Evolutionary conservation across 345 rosid species (phyloP).

Genomic region (Angophora floribunda): DNA sequence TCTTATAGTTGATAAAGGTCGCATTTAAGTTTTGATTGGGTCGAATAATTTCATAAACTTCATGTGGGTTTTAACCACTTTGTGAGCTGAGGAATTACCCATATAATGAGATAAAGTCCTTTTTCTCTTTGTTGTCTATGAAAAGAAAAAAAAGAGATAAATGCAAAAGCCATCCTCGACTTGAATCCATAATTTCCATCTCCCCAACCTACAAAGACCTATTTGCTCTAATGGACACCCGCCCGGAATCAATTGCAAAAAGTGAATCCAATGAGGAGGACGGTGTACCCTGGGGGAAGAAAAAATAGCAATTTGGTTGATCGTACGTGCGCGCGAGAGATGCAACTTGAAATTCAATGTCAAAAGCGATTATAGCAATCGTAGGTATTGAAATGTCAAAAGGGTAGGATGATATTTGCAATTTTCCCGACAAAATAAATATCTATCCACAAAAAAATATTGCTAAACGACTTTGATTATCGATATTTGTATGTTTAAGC

Average conservation of each 20-base stretch:
- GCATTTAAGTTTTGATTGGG: not conserved
- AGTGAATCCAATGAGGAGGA: not conserved
- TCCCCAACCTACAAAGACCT: not conserved
- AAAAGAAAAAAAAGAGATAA: not conserved
- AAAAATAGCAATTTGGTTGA: not conserved
- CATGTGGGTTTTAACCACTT: not conserved
- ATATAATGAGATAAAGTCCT: not conserved
- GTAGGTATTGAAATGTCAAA: not conserved
- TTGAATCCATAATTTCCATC: not conserved
- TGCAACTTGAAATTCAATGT: not conserved
- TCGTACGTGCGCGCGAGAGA: not conserved
- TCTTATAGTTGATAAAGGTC: no score
- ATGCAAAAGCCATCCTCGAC: not conserved
- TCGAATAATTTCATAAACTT: not conserved
- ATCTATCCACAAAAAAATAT: not conserved
- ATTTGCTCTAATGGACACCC: not conserved
- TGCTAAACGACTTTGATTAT: rapidly evolving
- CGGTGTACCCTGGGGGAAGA: not conserved
- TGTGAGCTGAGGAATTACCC: not conserved
- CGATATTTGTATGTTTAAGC: not conserved
- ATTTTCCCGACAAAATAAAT: not conserved
- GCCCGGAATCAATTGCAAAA: not conserved
- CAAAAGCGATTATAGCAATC: not conserved
- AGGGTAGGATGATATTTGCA: not conserved
- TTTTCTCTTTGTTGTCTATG: not conserved